phyloP scores from a whole-genome alignment of 2,329 filamentous ascomycete species.

The Alternaria ethzedia region DNA sequence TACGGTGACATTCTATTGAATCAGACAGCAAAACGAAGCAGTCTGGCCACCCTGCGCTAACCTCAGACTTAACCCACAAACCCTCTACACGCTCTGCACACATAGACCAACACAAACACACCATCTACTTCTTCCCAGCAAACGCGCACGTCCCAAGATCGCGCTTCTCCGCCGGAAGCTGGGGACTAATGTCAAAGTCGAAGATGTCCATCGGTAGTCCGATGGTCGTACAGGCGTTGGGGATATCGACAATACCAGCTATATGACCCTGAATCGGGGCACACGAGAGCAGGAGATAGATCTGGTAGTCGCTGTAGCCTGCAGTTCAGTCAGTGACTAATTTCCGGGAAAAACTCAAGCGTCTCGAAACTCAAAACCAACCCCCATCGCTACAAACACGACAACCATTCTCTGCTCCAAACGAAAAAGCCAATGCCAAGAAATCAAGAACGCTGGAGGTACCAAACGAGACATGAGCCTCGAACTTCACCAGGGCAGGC shows the following conservation, averaged over 20 bases:
- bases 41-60: background rate
- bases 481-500: background rate
- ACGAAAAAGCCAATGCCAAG: background rate
- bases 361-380: background rate
- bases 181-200: constrained; percentile 85
- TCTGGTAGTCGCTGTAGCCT: constrained; percentile 74
- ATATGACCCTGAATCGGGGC: constrained; percentile 88
- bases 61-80: background rate
- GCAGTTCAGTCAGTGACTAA: background rate
- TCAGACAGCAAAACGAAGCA: background rate
- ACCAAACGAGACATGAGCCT: background rate
- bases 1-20: background rate
- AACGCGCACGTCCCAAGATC: constrained; percentile 78
- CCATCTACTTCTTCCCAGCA: constrained; percentile 45
- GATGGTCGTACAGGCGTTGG: constrained; percentile 88
- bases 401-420: background rate
- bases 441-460: background rate
- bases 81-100: background rate
- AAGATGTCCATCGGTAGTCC: constrained; percentile 94
- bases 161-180: constrained; percentile 63
- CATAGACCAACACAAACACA: background rate
- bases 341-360: background rate
- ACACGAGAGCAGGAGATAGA: constrained; percentile 83
- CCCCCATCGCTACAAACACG: background rate
- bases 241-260: constrained; percentile 86